These are phyloP conservation scores for Penicillium expansum DNA, from an alignment of 2,329 filamentous ascomycete species.

Conservation along the genomic window DNA sequence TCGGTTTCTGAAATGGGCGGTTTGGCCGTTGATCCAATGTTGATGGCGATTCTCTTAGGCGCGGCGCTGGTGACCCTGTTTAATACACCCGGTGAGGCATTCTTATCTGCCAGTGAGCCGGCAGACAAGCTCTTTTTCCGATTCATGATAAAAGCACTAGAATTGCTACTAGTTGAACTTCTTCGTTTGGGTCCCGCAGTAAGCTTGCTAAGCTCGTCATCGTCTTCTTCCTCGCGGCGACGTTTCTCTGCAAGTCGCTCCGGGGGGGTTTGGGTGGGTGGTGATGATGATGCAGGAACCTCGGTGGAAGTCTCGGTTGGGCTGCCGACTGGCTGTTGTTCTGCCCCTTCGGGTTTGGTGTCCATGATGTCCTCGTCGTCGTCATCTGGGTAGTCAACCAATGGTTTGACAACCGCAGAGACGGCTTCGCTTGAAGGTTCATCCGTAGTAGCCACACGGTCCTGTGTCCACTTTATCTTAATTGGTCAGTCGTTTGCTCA, in stretches of 20 bases:
- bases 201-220: slow-evolving; percentile 85
- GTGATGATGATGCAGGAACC: slow-evolving; percentile 24
- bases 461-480: slow-evolving; percentile 34
- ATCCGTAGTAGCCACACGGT: slow-evolving; percentile 34
- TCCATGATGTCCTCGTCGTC: slow-evolving; percentile 73
- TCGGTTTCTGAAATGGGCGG: slow-evolving; percentile 19
- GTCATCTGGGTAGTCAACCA: slow-evolving; percentile 92
- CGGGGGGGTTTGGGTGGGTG: slow-evolving; percentile 40
- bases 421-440: slow-evolving; percentile 56
- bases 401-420: slow-evolving; percentile 62
- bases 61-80: slow-evolving; percentile 21
- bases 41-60: slow-evolving; percentile 44
- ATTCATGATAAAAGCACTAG: slow-evolving; percentile 33
- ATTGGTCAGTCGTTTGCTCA: background rate
- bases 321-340: slow-evolving; percentile 23
- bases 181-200: slow-evolving; percentile 52
- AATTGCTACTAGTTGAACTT: slow-evolving; percentile 42
- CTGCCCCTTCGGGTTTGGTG: slow-evolving; percentile 42
- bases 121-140: slow-evolving; percentile 34
- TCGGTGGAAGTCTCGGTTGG: slow-evolving; percentile 30
- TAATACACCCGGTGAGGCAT: slow-evolving; percentile 14
- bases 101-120: slow-evolving; percentile 30
- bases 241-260: slow-evolving; percentile 86
- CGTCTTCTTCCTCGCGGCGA: slow-evolving; percentile 80
- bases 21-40: slow-evolving; percentile 32